phyloP scores from a whole-genome alignment of 805 yeast species.

The Metschnikowia corniflorae region DNA sequence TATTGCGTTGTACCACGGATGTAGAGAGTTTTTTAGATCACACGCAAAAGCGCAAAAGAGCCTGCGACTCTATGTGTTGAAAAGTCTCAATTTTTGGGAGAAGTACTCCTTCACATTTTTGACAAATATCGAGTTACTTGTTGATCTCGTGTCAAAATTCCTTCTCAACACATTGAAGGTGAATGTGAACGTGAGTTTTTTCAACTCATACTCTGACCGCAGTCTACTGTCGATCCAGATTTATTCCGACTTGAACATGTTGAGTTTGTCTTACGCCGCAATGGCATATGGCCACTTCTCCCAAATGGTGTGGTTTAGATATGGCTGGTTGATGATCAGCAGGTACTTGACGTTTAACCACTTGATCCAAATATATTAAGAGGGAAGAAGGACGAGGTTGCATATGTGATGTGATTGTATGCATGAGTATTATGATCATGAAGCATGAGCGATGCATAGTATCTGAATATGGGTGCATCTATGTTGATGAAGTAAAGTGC shows the following conservation, averaged over 20 bases:
- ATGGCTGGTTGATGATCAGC: constrained; percentile 78
- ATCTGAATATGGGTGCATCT: too few relatives aligned
- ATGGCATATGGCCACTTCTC: constrained; percentile 81
- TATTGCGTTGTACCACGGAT: constrained; percentile 55
- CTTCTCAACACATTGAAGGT: constrained; percentile 30
- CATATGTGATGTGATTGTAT: too few relatives aligned
- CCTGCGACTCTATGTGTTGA: constrained; percentile 27
- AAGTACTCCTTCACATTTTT: constrained; percentile 50
- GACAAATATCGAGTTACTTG: constrained; percentile 40
- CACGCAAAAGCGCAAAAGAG: constrained; percentile 6
- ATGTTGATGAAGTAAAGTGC: too few relatives aligned
- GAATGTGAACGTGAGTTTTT: constrained; percentile 38
- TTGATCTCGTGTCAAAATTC: constrained; percentile 33
- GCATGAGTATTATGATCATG: too few relatives aligned
- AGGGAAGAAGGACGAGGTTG: too few relatives aligned
- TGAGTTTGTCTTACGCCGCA: constrained; percentile 51
- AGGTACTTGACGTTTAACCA: constrained; percentile 78
- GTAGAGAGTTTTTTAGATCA: constrained; percentile 28
- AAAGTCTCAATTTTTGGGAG: constrained; percentile 35
- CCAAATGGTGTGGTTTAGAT: constrained; percentile 95
- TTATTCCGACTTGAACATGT: constrained; percentile 37
- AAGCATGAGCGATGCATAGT: too few relatives aligned
- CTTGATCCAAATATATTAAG: constrained; percentile 32
- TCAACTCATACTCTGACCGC: constrained; percentile 19
- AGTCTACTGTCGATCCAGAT: constrained; percentile 27